phyloP scores from a whole-genome alignment of 2,329 filamentous ascomycete species.

The Aspergillus unguis region DNA sequence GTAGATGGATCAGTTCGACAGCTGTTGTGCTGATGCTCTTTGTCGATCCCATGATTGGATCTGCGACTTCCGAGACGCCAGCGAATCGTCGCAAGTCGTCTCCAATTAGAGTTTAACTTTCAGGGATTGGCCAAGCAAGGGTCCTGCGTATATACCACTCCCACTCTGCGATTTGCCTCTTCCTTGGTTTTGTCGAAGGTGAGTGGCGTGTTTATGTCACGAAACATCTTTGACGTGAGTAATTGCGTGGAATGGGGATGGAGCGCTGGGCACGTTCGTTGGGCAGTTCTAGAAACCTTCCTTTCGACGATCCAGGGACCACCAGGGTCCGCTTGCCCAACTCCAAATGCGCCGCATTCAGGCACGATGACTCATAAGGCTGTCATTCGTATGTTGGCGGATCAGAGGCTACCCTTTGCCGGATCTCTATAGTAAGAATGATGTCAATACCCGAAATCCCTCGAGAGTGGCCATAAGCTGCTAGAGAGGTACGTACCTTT shows the following conservation, averaged over 20 bases:
- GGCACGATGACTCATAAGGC: neutral
- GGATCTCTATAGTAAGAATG: neutral
- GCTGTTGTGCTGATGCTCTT: neutral
- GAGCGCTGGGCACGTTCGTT: too few relatives aligned
- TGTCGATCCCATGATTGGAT: slow-evolving; percentile 1
- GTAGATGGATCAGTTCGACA: too few relatives aligned
- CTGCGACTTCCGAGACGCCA: slow-evolving; percentile 3
- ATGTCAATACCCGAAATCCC: neutral
- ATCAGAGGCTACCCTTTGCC: neutral
- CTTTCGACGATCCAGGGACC: too few relatives aligned
- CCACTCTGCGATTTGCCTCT: slow-evolving; percentile 1
- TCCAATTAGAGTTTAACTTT: slow-evolving; percentile 5
- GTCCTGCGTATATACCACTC: neutral
- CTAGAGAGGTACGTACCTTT: neutral
- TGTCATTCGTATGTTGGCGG: neutral
- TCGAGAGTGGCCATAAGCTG: neutral
- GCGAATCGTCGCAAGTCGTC: neutral
- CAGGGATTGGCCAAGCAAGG: slow-evolving; percentile 7
- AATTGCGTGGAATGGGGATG: too few relatives aligned
- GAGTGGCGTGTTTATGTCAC: slow-evolving; percentile 2
- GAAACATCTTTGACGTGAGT: slow-evolving; percentile 1
- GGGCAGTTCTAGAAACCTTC: too few relatives aligned
- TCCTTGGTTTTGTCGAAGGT: neutral
- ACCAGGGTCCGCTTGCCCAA: neutral
- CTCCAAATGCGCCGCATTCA: neutral